Conservation (phyloP, 352 stramenopile genomes). For the Phytophthora quininea region DNA sequence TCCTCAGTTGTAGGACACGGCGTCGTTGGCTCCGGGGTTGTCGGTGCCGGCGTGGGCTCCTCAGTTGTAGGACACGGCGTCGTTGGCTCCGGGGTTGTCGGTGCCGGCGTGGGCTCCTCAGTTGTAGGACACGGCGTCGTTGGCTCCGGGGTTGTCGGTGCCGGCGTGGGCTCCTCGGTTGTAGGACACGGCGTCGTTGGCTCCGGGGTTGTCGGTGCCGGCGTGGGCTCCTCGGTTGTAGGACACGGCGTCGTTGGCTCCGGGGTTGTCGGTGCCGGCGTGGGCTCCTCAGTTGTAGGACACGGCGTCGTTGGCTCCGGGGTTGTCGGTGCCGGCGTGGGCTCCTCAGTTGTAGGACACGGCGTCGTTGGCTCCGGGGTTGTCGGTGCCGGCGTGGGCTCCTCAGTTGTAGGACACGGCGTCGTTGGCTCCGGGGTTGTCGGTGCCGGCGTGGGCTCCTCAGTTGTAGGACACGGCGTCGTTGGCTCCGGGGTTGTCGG, state of each 20-base stretch:
- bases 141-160: not conserved
- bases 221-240: not conserved
- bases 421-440: not conserved
- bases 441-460: not conserved
- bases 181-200: not conserved
- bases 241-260: not conserved
- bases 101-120: not conserved
- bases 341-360: not conserved
- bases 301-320: not conserved
- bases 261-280: slow-evolving; percentile 5
- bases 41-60: too few species aligned
- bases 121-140: too few species aligned
- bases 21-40: not conserved
- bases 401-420: too few species aligned
- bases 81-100: not conserved
- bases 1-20: not conserved
- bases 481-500: not conserved
- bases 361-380: not conserved
- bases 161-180: not conserved
- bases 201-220: not conserved
- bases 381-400: not conserved
- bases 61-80: not conserved
- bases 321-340: slow-evolving; percentile 1
- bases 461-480: too few species aligned
- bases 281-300: not conserved